Conservation (phyloP, 495 filamentous ascomycete species). For the Bathelium albidoporum region DNA sequence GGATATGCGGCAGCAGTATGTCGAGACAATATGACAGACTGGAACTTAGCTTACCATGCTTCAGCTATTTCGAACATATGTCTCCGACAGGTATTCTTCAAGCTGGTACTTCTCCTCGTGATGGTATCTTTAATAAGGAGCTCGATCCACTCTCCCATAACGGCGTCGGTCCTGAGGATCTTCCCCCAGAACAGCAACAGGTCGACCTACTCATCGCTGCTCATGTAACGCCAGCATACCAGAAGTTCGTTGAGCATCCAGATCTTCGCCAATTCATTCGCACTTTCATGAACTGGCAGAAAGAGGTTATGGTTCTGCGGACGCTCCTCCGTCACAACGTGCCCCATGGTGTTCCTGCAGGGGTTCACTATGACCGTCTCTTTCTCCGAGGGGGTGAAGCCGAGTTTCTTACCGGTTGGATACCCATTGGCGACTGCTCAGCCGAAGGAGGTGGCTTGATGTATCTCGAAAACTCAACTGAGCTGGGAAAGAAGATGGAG, state of each 20-base stretch:
- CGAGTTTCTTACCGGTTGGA: conserved; percentile 25
- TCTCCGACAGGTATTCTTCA: conserved; percentile 20
- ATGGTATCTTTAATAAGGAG: conserved; percentile 20
- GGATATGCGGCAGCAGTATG: conserved; percentile 17
- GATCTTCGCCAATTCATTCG: conserved; percentile 16
- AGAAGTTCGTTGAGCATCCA: conserved; percentile 17
- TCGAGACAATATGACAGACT: not conserved
- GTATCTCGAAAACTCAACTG: conserved; percentile 15
- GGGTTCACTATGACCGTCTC: conserved; percentile 22
- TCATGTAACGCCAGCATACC: conserved; percentile 16
- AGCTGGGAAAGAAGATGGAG: conserved; percentile 19
- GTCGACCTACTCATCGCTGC: conserved; percentile 11
- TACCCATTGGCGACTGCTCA: conserved; percentile 23
- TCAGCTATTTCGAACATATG: conserved; percentile 15
- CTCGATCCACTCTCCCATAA: conserved; percentile 17
- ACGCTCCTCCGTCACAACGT: conserved; percentile 24
- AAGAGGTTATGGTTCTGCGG: conserved; percentile 19
- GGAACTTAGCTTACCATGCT: not conserved
- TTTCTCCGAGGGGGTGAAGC: conserved; percentile 21
- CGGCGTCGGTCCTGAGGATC: conserved; percentile 17
- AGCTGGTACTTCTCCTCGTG: conserved; percentile 13
- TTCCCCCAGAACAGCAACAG: conserved; percentile 12
- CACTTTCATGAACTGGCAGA: conserved; percentile 20
- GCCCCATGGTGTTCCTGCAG: conserved; percentile 18
- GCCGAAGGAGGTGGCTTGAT: conserved; percentile 19